phyloP scores from a whole-genome alignment of 23 red algal genomes.

The Chondrus crispus region DNA sequence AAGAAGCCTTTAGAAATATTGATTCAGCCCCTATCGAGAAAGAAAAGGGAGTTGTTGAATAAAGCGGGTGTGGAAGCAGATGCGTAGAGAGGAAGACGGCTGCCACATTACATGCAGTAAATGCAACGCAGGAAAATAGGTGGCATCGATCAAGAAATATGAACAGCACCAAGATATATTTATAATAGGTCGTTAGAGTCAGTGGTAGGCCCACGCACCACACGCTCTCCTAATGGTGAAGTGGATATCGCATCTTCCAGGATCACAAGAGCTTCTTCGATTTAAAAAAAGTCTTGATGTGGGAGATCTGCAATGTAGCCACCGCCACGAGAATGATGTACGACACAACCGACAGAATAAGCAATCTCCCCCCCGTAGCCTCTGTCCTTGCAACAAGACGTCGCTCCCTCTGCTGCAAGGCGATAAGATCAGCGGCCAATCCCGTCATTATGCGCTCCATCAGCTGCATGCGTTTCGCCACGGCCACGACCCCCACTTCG shows the following conservation, averaged over 20 bases:
- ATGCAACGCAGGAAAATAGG: too few species aligned
- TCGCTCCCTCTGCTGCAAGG: conserved; percentile 27
- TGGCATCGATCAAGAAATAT: too few species aligned
- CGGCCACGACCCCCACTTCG: background rate
- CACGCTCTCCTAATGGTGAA: too few species aligned
- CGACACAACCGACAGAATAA: background rate
- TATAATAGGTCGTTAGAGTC: too few species aligned
- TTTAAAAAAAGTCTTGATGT: conserved; percentile 49
- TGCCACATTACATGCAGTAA: too few species aligned
- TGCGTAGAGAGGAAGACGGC: too few species aligned
- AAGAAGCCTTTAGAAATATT: conserved; percentile 36
- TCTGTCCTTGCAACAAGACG: conserved; percentile 19
- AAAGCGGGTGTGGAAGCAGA: too few species aligned
- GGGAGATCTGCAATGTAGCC: conserved; percentile 15
- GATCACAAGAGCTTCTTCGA: conserved; percentile 37
- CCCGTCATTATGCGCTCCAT: conserved; percentile 29
- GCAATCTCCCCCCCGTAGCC: background rate
- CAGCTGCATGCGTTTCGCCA: background rate
- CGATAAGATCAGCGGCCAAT: conserved; percentile 5
- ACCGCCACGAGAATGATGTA: background rate
- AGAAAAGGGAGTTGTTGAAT: conserved; percentile 11
- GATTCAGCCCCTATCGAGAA: conserved; percentile 13
- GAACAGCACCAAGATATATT: too few species aligned
- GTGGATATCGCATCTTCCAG: too few species aligned
- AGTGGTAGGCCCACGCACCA: too few species aligned